Percentiles rank a stretch among this genome's conserved stretches.
These are phyloP conservation scores for Jimgerdemannia lactiflua DNA, from an alignment of 192 early-diverging fungal genomes.

Conservation along the genomic window DNA sequence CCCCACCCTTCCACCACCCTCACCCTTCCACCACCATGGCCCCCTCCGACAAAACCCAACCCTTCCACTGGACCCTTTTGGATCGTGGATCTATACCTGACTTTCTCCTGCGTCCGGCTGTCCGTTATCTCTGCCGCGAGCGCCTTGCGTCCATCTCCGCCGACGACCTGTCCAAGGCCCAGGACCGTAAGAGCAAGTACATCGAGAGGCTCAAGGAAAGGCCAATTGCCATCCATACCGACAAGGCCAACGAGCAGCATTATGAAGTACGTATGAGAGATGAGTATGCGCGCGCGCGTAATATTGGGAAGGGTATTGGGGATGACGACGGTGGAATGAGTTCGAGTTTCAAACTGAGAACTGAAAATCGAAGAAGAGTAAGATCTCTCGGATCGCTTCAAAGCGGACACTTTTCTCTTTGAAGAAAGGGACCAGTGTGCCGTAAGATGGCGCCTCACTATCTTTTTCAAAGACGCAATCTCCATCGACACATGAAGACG, in stretches of 20 bases:
- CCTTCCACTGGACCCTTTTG: constrained; percentile 10
- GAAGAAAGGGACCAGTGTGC: too few relatives aligned
- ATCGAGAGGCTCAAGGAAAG: constrained; percentile 32
- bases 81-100: constrained; percentile 47
- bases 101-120: constrained; percentile 42
- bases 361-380: too few relatives aligned
- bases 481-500: too few relatives aligned
- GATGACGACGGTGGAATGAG: constrained; percentile 5
- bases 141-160: constrained; percentile 11
- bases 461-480: too few relatives aligned
- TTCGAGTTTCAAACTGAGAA: too few relatives aligned
- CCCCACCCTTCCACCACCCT: too few relatives aligned
- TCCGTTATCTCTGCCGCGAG: constrained; percentile 37
- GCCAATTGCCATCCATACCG: constrained; percentile 53
- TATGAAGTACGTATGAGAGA: constrained; percentile 42
- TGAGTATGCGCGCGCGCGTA: too few relatives aligned
- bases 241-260: constrained; percentile 72
- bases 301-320: neutral
- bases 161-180: constrained; percentile 8
- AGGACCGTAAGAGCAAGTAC: constrained; percentile 33
- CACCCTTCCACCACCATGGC: neutral
- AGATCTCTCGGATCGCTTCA: too few relatives aligned
- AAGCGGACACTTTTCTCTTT: too few relatives aligned
- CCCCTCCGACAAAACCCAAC: constrained; percentile 27
- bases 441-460: too few relatives aligned